Conservation (phyloP, 1,139 yeast genomes). For the Magnusiomyces starmeri region DNA sequence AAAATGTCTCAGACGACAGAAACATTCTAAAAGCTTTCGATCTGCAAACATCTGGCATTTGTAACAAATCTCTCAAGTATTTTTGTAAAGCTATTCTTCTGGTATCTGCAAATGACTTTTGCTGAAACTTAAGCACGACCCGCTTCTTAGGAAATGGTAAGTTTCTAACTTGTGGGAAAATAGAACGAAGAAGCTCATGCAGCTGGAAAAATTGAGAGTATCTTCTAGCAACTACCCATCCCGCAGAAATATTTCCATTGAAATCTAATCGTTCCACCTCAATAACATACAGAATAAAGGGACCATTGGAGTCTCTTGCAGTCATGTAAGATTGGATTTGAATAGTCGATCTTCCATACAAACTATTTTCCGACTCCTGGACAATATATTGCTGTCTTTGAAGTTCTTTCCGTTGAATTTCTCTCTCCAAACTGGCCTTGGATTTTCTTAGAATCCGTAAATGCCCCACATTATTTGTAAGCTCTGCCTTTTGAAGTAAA, state of each 20-base stretch:
- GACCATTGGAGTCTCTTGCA: conserved; percentile 44
- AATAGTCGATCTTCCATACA: conserved; percentile 63
- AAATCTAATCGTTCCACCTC: conserved; percentile 57
- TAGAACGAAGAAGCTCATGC: conserved; percentile 53
- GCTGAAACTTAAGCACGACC: conserved; percentile 60
- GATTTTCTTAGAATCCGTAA: conserved; percentile 63
- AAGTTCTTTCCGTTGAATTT: conserved; percentile 57
- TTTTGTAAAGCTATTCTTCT: conserved; percentile 54
- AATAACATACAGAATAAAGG: conserved; percentile 62
- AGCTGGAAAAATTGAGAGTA: conserved; percentile 75
- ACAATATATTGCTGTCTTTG: conserved; percentile 76
- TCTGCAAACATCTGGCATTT: conserved; percentile 63
- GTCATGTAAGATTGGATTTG: conserved; percentile 60
- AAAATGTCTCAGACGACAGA: conserved; percentile 64
- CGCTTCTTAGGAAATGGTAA: conserved; percentile 59
- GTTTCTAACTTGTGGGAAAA: conserved; percentile 45
- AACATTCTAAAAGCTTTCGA: conserved; percentile 68
- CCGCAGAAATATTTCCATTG: conserved; percentile 49
- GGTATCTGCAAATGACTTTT: conserved; percentile 54
- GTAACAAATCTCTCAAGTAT: conserved; percentile 52
- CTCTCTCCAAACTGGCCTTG: conserved; percentile 55
- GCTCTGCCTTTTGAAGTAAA: conserved; percentile 67
- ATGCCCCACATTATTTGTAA: conserved; percentile 68
- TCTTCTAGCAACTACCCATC: conserved; percentile 86
- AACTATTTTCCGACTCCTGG: conserved; percentile 73